Base-by-base conservation (phyloP, 352 stramenopile species). In the Globisporangium nodosum region DNA sequence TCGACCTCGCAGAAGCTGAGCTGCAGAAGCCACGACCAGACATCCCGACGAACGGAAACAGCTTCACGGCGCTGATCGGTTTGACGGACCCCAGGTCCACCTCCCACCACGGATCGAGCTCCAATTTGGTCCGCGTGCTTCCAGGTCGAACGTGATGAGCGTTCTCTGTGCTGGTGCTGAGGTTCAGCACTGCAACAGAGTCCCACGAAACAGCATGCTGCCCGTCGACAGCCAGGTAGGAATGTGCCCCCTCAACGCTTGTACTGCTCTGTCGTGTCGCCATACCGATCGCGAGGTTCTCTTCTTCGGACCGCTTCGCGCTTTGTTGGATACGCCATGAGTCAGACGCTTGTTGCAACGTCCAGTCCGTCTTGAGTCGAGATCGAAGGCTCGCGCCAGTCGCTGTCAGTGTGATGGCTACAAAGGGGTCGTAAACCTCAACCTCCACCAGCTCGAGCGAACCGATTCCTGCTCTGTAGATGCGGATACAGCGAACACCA, bases 31-130 rank as follows among this genome's bases (percentile, higher is more conserved):
- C 61, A 0, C 68, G 66, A 8, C 68, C 78, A 49, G 64, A 49
- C 31, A 60, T 71, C 1, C 79, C 79, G 12, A 79, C 54, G 51
- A 71, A 88, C 7, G 78, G 80, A 51, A 73, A 87, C 18, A 90
- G 13, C 9, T 77, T 58, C 13, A 92, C 56, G 7, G 61, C 65
- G 16, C 67, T 60, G 49, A 92, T 75, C 4, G 82, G 66, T 9
- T 78, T 64, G 4, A 71, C 33, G 0, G 21, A 56, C 0, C 80
- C 80, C 5, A 92, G 49, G 58, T 92, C 82, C 6, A 92, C 73
- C 69, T 88, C 70, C 80, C 80, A 90, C 80, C 80, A 92, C 13
- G 80, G 78, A 64, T 81, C 49, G 0, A 13, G 66, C 27, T 79
- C 65, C 11, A 61, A 9, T 2, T 71, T 18, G 0, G 76, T 86